Conservation (phyloP, 1,284 basidiomycete genomes). For the Sphaerobolus stellatus region DNA sequence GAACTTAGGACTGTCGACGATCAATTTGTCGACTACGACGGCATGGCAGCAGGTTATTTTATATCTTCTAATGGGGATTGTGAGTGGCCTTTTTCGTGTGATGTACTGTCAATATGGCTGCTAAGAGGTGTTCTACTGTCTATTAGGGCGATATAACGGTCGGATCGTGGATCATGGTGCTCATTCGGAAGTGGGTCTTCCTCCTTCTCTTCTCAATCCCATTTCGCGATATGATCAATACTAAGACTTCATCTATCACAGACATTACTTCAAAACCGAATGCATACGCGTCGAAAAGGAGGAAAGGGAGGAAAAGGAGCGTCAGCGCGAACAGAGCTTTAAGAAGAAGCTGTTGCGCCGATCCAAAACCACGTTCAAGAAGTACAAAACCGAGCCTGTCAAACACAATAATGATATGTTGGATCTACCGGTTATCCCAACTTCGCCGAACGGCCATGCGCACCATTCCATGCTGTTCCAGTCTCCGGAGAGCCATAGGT, state of each 20-base stretch:
- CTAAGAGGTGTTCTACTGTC: background rate
- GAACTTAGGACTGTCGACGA: constrained; percentile 38
- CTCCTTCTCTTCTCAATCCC: background rate
- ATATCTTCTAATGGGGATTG: constrained; percentile 49
- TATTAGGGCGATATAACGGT: constrained; percentile 42
- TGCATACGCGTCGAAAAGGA: constrained; percentile 32
- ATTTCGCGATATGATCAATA: background rate
- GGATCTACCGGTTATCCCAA: too few relatives aligned
- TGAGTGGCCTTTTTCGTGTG: constrained; percentile 35
- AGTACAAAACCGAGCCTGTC: too few relatives aligned
- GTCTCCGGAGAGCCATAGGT: too few relatives aligned
- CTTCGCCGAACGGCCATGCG: too few relatives aligned
- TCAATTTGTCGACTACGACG: constrained; percentile 53
- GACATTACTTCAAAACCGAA: constrained; percentile 48
- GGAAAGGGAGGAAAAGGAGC: background rate
- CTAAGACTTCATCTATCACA: constrained; percentile 17
- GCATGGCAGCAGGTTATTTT: constrained; percentile 60
- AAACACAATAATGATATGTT: too few relatives aligned
- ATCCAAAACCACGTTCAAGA: too few relatives aligned
- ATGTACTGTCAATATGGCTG: too few relatives aligned
- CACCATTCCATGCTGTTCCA: too few relatives aligned
- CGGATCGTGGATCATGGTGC: constrained; percentile 56
- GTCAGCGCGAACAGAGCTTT: too few relatives aligned
- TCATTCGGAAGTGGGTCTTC: constrained; percentile 44
- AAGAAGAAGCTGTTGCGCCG: too few relatives aligned